Evolutionary conservation across 805 yeast genomes (phyloP).

Genomic region (Candida insectorum): DNA sequence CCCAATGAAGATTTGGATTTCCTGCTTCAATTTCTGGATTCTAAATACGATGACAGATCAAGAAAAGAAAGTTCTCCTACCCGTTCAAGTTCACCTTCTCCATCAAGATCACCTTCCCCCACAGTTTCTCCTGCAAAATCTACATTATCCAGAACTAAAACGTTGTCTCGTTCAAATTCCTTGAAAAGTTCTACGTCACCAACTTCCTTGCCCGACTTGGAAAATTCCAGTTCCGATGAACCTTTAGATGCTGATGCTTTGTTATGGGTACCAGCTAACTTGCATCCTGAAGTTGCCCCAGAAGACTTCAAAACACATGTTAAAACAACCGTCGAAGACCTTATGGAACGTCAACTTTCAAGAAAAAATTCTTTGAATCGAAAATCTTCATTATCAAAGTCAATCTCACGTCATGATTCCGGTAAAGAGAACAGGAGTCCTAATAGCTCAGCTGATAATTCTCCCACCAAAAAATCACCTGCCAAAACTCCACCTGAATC

Average conservation of each 20-base stretch:
- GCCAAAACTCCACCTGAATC: conserved; percentile 2
- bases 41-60: conserved; percentile 6
- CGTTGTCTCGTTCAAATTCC: conserved; percentile 5
- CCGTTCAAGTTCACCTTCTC: conserved; percentile 7
- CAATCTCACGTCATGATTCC: conserved; percentile 12
- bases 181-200: conserved; percentile 4
- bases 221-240: conserved; percentile 18
- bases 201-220: conserved; percentile 14
- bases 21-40: conserved; percentile 17
- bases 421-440: conserved; percentile 7
- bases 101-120: conserved; percentile 7
- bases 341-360: conserved; percentile 37
- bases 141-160: conserved; percentile 5
- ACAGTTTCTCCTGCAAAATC: conserved; percentile 3
- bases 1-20: conserved; percentile 37
- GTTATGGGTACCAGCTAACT: conserved; percentile 93
- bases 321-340: conserved; percentile 52
- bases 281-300: conserved; percentile 95
- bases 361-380: conserved; percentile 24
- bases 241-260: conserved; percentile 34
- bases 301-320: conserved; percentile 74
- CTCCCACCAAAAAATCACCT: conserved; percentile 4
- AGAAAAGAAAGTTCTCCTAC: conserved; percentile 1
- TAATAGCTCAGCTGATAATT: conserved; percentile 1
- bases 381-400: conserved; percentile 20